Evolutionary conservation across 305 asterid species (phyloP), one percentile per base, ranked within the genome.

Genomic region (Vinca major): DNA sequence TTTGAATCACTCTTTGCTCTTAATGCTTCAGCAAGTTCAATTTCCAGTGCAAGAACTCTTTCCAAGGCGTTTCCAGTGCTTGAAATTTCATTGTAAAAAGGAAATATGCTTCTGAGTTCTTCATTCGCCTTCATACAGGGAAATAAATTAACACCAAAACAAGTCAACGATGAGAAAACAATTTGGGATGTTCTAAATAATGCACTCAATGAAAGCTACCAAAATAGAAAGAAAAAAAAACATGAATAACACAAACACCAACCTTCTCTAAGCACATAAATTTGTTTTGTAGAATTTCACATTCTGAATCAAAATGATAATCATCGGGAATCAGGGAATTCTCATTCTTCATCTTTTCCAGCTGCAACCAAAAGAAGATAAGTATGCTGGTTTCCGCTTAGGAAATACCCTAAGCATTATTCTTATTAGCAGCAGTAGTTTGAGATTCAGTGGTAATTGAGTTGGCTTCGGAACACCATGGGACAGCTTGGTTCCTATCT

Each of bases 331-430:
- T 65, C 54, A 71, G 66, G 21, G 79, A 72, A 76, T 94, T 94
- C 78, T 91, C 98, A 17, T 80, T 83, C 78, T 94, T 94, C 98
- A 94, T 89, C 83, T 86, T 91, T 78, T 91, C 98, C 68, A 94
- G 86, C 99, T 94, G 89, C 81, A 86, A 62, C 52, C 17, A 58
- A 47, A 64, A 71, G 16, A 47, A 36, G 65, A 49, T 12, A 54
- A 55, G 51, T 51, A 62, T 61, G 58, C 17, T 11, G 40, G 56
- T 73, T 49, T 41, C 26, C 64, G 40, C 33, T 26, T 26, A 26
- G 0, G 33, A n/a, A 26, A 26, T 26, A 26, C 33, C 33, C 33
- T 26, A 26, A 26, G 33, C 33, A 26, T 0, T 26, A 26, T 26
- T 26, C 33, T 26, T 26, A 26, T 26, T 26, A 26, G 33, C 33